Percentiles rank a stretch among this genome's conserved stretches.
phyloP scores from a whole-genome alignment of 1,284 basidiomycete species.

The Moesziomyces globuligerus region DNA sequence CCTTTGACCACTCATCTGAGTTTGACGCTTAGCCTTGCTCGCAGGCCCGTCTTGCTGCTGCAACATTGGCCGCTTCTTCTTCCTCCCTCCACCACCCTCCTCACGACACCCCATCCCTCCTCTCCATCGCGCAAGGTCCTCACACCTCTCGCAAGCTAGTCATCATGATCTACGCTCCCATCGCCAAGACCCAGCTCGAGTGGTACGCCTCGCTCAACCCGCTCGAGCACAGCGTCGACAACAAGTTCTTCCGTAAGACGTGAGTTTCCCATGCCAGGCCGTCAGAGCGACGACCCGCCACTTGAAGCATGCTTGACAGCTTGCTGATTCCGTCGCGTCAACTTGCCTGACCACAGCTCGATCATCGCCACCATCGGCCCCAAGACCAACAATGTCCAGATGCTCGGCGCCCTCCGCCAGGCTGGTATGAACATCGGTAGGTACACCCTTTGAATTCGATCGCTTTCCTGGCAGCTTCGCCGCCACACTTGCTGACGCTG shows the following conservation, averaged over 20 bases:
- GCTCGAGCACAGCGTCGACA: conserved; percentile 62
- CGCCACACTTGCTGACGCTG: background rate
- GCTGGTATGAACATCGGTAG: conserved; percentile 66
- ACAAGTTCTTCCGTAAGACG: conserved; percentile 67
- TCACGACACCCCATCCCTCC: conserved; percentile 3
- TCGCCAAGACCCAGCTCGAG: conserved; percentile 64
- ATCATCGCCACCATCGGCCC: conserved; percentile 67
- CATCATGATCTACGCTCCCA: conserved; percentile 58
- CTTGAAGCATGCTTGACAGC: background rate
- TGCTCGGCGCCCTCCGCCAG: conserved; percentile 62
- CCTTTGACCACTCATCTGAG: too few relatives aligned
- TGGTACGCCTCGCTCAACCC: conserved; percentile 67
- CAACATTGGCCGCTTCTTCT: too few relatives aligned
- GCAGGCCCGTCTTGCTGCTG: too few relatives aligned
- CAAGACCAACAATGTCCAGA: conserved; percentile 64
- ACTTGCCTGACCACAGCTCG: conserved; percentile 38
- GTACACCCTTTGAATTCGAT: background rate
- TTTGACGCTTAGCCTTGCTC: too few relatives aligned
- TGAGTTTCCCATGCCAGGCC: conserved; percentile 19
- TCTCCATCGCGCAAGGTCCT: conserved; percentile 8
- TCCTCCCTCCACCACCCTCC: conserved; percentile 2
- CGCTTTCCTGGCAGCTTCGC: background rate
- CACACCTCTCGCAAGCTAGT: conserved; percentile 1
- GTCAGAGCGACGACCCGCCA: background rate
- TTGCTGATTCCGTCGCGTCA: background rate